Base-by-base conservation (phyloP, 768 basidiomycete species). In the Solioccasus polychromus region DNA sequence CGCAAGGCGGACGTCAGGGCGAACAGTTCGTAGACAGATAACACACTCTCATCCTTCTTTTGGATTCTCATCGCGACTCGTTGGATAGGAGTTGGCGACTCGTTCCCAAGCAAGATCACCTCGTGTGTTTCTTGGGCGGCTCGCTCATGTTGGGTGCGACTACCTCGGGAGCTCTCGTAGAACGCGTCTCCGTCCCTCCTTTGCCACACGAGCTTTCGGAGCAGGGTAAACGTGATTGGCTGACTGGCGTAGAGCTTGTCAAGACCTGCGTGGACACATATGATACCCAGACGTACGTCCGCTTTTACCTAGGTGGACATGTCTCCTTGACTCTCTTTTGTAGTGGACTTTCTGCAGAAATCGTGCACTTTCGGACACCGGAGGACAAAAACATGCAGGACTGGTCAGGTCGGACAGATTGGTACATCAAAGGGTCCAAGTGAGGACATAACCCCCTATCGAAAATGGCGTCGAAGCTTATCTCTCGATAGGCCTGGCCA, bases 71-170 rank as follows among this genome's bases (percentile, higher is more conserved):
- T 19, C 23, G 23, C 17, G n/a, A 24, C 17, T 38, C 29, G 5
- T 30, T 41, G 41, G 14, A 23, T 53, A 89, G 88, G 20, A 68
- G 71, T 26, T 93, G 90, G 91, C 76, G 78, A 15, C 69, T 88
- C 22, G 74, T 75, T 9, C 88, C 88, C 9, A 95, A 96, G 62
- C 94, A 97, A 70, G 94, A 98, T 61, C 94, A 96, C 62, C 79
- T 98, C 26, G 92, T 89, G 3, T 97, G 94, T 68, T 98, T 96
- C 79, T 71, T 98, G 26, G 92, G 85, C 17, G 94, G 92, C 3
- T 89, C 89, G 1, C 78, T 98, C 45, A 82, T 98, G 75, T 78
- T 98, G 3, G 92, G 94, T 11, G 88, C 91, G 12, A 88, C 87
- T 3, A 78, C 72, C 2, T 69, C 81, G 3, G 85, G 85, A 40